Conservation (phyloP, 108 stramenopile genomes). For the Asterionellopsis glacialis region DNA sequence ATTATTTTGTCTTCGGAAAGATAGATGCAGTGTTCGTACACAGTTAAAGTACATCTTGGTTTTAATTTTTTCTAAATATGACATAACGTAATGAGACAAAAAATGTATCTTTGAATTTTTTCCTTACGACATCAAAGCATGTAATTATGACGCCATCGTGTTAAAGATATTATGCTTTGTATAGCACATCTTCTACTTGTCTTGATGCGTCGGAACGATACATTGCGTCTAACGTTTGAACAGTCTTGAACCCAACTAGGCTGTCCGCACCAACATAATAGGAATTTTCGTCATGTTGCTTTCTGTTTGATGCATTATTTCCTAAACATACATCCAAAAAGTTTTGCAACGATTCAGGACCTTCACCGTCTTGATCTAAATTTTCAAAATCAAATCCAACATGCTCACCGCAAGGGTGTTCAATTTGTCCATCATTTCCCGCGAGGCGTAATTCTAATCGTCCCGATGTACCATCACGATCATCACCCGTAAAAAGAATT, state of each 20-base stretch:
- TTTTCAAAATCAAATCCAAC: constrained; percentile 56
- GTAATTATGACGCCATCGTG: no score
- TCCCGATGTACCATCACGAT: constrained; percentile 50
- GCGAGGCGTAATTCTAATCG: constrained; percentile 39
- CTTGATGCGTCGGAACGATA: constrained; percentile 48
- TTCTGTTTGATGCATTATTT: not conserved
- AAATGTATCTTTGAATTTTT: no score
- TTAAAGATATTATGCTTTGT: not conserved
- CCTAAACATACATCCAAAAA: constrained; percentile 57
- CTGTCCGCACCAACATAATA: constrained; percentile 44
- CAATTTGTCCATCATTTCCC: constrained; percentile 21
- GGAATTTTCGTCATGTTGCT: not conserved
- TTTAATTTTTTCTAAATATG: no score
- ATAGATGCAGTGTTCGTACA: no score
- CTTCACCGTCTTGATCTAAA: constrained; percentile 42
- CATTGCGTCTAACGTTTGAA: constrained; percentile 65
- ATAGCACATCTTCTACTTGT: constrained; percentile 11
- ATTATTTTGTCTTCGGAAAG: no score
- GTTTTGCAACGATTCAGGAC: constrained; percentile 53
- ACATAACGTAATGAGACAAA: no score
- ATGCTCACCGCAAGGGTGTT: constrained; percentile 19
- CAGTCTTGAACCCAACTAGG: constrained; percentile 41
- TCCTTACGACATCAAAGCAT: no score
- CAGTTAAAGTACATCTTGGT: no score
- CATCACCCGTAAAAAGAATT: constrained; percentile 34